Base-by-base conservation (phyloP, 2,329 filamentous ascomycete genomes). In the Venturiaceae sp. region DNA sequence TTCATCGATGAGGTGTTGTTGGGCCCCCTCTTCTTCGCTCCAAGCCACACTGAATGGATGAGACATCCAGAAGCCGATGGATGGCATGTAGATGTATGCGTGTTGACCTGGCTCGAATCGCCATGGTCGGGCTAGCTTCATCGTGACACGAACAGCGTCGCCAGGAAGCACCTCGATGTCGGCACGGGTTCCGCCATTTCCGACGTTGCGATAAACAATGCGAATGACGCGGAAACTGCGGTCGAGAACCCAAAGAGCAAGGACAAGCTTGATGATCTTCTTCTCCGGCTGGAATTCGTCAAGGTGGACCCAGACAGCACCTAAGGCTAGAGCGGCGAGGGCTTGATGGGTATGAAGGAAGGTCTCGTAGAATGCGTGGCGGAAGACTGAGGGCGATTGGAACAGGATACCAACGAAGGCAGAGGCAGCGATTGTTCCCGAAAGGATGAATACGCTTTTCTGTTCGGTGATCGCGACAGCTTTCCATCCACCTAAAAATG, bases 21-120 rank as follows among this genome's bases (percentile, higher is more conserved):
- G 55, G 8, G 13, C 5, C 26, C 47, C 73, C 68, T 58, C 75
- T 78, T 89, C 85, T 60, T 90, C 85, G 63, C 83, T 85, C 88
- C 88, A 92, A 36, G 86, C 86, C 46, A 91, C 78, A 2, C 87
- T 89, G 75, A 92, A 92, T 1, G 88, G 88, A 67, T 92, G 88
- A 52, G 86, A 90, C 64, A 87, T 87, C 81, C 83, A 86, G 61
- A 84, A 78, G 62, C 86, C 86, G 66, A 92, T 76, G 5, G 79
- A 76, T 7, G 88, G 88, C 73, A 92, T 81, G 74, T 91, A 91
- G 21, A 92, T 74, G 69, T 91, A 92, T 36, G 87, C 85, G 68
- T 92, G 88, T 71, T 91, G 87, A 36, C 88, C 87, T 0, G 88
- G 84, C 60, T 78, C 77, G 77, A 89, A 89, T 41, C 74, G 80